Evolutionary conservation across 352 stramenopile species (phyloP).

Genomic region (Globisporangium polare): DNA sequence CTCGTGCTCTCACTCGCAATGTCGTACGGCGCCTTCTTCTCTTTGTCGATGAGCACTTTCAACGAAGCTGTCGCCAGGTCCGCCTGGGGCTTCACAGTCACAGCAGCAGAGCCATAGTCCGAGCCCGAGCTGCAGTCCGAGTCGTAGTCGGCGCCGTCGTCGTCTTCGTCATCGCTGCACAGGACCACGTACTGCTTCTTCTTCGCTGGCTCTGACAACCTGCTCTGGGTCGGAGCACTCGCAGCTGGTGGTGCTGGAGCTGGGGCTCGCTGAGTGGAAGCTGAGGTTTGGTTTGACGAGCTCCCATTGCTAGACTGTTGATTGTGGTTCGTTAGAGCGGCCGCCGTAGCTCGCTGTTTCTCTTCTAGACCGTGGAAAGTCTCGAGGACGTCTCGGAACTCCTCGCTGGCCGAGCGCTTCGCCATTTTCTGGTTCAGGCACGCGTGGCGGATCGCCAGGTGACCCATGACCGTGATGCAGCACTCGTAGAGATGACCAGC

Average conservation of each 20-base stretch:
- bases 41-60: slow-evolving; percentile 20
- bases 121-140: slow-evolving; percentile 23
- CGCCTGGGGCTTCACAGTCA: slow-evolving; percentile 11
- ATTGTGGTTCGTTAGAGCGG: background rate
- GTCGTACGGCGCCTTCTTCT: slow-evolving; percentile 44
- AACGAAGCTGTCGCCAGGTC: background rate
- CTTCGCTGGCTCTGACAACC: background rate
- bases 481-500: slow-evolving; percentile 38
- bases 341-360: slow-evolving; percentile 3
- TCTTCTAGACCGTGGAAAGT: slow-evolving; percentile 20
- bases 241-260: background rate
- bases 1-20: slow-evolving; percentile 35
- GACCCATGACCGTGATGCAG: slow-evolving; percentile 40
- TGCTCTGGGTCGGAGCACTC: background rate
- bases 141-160: slow-evolving; percentile 56
- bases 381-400: slow-evolving; percentile 63
- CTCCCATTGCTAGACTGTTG: background rate
- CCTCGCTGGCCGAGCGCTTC: slow-evolving; percentile 66
- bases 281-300: background rate
- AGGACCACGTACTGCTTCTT: slow-evolving; percentile 40
- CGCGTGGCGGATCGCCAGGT: slow-evolving; percentile 47
- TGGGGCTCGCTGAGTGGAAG: background rate
- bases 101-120: slow-evolving; percentile 29
- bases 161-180: slow-evolving; percentile 60
- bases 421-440: slow-evolving; percentile 71